Base-by-base conservation (phyloP, 1,284 basidiomycete species). In the Trichosporon ovoides region DNA sequence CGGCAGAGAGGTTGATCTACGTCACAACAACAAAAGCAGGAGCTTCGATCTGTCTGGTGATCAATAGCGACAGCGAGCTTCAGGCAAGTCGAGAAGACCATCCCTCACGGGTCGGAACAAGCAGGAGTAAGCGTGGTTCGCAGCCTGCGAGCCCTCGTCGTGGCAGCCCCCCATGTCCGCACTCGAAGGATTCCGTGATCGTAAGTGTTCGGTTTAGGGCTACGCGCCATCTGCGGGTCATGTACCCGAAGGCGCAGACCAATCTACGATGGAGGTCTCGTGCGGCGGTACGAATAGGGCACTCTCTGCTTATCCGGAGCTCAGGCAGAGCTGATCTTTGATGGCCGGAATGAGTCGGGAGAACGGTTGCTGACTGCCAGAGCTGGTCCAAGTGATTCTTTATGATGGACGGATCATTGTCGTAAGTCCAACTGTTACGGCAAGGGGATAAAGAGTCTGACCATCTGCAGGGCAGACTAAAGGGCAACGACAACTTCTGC, bases 401-500 rank as follows among this genome's bases (percentile, higher is more conserved):
- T 73, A 74, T 56, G 76, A 78, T 54, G 76, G 76, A 13, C 68
- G 76, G 31, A 66, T 78, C 40, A 78, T 78, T 53, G 74, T 77
- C 35, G 76, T 77, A 56, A 35, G 75, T 70, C 18, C 4, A 5
- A n/a, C n/a, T n/a, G n/a, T n/a, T n/a, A n/a, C n/a, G n/a, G n/a
- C n/a, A n/a, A n/a, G n/a, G n/a, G n/a, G n/a, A n/a, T n/a, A n/a
- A n/a, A n/a, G n/a, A n/a, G n/a, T n/a, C 43, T 48, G 22, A 48
- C 22, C 2, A 7, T n/a, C 16, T 18, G 16, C 70, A 94, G 89
- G 93, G 93, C 67, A 83, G 86, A 31, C 83, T 97, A 74, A 87
- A 87, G 59, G 93, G 93, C 54, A 93, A 84, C 72, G 93, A 97
- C 81, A 86, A 91, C 77, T 90, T 89, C 76, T 91, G 90, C 38